These are phyloP conservation scores for Neodidymelliopsis sp. DNA, from an alignment of 2,329 filamentous ascomycete species.

Conservation along the genomic window DNA sequence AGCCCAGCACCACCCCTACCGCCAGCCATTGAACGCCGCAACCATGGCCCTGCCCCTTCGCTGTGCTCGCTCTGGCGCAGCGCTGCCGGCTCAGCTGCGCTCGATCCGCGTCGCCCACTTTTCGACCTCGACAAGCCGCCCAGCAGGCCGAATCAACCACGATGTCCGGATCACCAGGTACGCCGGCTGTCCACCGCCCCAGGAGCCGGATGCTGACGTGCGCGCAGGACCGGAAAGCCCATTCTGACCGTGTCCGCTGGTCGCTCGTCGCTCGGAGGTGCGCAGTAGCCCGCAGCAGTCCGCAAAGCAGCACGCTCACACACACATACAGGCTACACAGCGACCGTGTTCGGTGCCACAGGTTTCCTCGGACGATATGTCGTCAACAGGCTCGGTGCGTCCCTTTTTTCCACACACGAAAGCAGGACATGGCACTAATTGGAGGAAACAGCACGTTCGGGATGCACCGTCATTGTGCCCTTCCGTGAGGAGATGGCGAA, in stretches of 20 bases:
- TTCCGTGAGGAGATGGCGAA: slow-evolving; percentile 98
- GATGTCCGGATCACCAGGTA: slow-evolving; percentile 84
- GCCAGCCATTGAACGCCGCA: slow-evolving; percentile 50
- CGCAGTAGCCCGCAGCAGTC: slow-evolving; percentile 15
- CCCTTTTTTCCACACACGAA: neutral
- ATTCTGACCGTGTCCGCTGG: slow-evolving; percentile 89
- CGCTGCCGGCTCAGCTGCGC: slow-evolving; percentile 43
- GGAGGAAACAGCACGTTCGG: slow-evolving; percentile 75
- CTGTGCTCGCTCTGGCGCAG: slow-evolving; percentile 50
- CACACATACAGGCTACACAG: slow-evolving; percentile 77
- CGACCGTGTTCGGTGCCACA: slow-evolving; percentile 96
- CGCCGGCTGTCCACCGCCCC: neutral
- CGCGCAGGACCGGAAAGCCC: slow-evolving; percentile 82
- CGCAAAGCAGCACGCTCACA: slow-evolving; percentile 40
- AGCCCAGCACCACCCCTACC: slow-evolving; percentile 38
- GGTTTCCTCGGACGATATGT: slow-evolving; percentile 97
- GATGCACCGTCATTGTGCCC: slow-evolving; percentile 92
- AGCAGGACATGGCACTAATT: slow-evolving; percentile 25
- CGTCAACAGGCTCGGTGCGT: slow-evolving; percentile 86
- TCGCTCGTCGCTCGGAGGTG: slow-evolving; percentile 89
- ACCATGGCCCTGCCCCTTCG: slow-evolving; percentile 51
- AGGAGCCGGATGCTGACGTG: slow-evolving; percentile 17
- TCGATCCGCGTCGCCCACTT: slow-evolving; percentile 37
- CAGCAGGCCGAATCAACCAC: slow-evolving; percentile 58
- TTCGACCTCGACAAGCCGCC: slow-evolving; percentile 38